Evolutionary conservation across 768 basidiomycete species (phyloP).

Genomic region (Lentinula edodes): DNA sequence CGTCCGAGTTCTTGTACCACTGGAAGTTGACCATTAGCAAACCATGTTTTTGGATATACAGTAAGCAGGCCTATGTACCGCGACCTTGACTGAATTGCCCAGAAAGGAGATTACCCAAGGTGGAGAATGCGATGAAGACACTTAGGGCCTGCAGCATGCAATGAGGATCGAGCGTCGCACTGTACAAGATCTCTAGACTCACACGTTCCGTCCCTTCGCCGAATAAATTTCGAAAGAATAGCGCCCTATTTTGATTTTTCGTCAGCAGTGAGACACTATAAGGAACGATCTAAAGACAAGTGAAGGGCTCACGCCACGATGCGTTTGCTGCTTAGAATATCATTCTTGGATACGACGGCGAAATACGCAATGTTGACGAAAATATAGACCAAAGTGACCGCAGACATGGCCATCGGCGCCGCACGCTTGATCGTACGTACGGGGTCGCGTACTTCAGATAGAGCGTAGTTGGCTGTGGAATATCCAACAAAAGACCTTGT

Average conservation of each 20-base stretch:
- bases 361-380: constrained; percentile 71
- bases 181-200: constrained; percentile 5
- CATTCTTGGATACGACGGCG: constrained; percentile 63
- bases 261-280: not conserved
- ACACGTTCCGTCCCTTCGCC: constrained; percentile 59
- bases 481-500: constrained; percentile 69
- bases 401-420: constrained; percentile 57
- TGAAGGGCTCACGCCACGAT: constrained; percentile 56
- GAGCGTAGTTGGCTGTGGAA: constrained; percentile 67
- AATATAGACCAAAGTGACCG: constrained; percentile 56
- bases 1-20: constrained; percentile 72
- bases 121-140: constrained; percentile 56
- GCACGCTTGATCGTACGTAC: constrained; percentile 67
- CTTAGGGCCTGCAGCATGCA: constrained; percentile 44
- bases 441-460: constrained; percentile 67
- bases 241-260: constrained; percentile 33
- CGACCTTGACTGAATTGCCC: constrained; percentile 63
- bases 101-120: constrained; percentile 58
- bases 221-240: constrained; percentile 73
- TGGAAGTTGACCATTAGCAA: constrained; percentile 15
- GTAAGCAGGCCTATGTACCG: constrained; percentile 30
- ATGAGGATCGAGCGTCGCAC: not conserved
- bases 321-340: constrained; percentile 58
- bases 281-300: not conserved
- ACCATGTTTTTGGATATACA: not conserved